These are phyloP conservation scores for Diaporthe sp. DNA, from an alignment of 2,329 filamentous ascomycete genomes.

Conservation along the genomic window DNA sequence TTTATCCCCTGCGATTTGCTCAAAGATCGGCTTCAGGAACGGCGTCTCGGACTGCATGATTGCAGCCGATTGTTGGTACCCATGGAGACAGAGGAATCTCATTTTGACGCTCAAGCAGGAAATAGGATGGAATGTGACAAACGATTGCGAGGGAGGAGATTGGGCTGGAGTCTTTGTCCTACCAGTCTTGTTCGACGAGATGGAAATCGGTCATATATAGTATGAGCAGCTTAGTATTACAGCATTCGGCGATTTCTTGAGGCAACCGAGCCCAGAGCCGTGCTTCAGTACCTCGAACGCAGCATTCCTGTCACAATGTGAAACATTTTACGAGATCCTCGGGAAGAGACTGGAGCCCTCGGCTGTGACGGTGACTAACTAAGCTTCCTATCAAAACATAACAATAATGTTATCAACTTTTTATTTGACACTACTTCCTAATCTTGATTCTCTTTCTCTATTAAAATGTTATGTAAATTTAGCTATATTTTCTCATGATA, in stretches of 20 bases:
- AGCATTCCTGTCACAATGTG: neutral
- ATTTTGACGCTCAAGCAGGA: neutral
- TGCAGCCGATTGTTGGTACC: constrained; percentile 6
- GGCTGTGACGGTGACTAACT: neutral
- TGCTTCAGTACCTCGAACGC: neutral
- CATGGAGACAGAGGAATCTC: constrained; percentile 10
- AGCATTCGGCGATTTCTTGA: neutral
- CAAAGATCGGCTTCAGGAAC: neutral
- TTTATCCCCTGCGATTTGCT: neutral
- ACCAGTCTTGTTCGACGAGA: neutral
- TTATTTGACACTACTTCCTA: no score
- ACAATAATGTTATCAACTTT: neutral
- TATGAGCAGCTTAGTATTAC: neutral
- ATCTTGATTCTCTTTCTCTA: no score
- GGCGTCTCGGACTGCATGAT: constrained; percentile 13
- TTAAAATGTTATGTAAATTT: no score
- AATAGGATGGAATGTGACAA: neutral
- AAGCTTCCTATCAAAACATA: neutral
- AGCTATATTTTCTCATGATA: no score
- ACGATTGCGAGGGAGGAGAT: neutral
- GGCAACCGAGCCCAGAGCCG: neutral
- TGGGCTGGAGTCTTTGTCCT: neutral
- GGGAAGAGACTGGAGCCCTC: neutral
- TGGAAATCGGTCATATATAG: constrained; percentile 2
- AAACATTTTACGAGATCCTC: neutral